Evolutionary conservation across 2,329 filamentous ascomycete genomes (phyloP), one percentile per base, ranked within the genome.

Genomic region (Aspergillus arachidicola): DNA sequence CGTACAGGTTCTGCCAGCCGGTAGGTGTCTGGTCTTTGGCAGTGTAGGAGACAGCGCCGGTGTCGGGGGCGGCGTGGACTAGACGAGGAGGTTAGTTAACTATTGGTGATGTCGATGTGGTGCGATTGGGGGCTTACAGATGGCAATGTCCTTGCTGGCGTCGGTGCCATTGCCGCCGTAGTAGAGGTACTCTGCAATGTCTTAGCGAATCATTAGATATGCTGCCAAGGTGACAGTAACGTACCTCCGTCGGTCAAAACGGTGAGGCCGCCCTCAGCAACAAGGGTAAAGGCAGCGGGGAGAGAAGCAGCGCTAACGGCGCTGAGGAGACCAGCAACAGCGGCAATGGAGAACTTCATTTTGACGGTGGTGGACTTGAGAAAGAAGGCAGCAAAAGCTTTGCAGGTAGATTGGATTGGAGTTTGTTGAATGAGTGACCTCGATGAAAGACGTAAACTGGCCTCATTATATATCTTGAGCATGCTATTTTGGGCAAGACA

Each of bases 261-360:
- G 26, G 71, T 72, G 19, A 58, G 48, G 34, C 71, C 71, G 26
- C 70, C 70, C 21, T 73, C 69, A 43, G 69, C 70, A 55, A 73
- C 70, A 16, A 74, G 70, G 45, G 71, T 71, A 60, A 74, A 73
- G 45, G 71, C 66, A 45, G 64, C 41, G 23, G 72, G 72, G 34
- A 73, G 68, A 32, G 51, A 55, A 21, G 51, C 51, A 23, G 70
- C 71, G 28, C 60, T 65, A 58, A 72, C 63, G 56, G 71, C 70
- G 56, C 68, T 67, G 62, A 62, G 63, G 30, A 74, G 66, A 53
- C 62, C 68, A 19, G 69, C 63, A 57, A 71, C 60, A 38, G 70
- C 57, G 60, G 71, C 68, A 48, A 73, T 57, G 30, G 70, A 70
- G 66, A 74, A 73, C 62, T 73, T 72, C 72, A 74, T 73, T 64